Conservation (phyloP, 2,329 filamentous ascomycete genomes). For the Didymella arachidicola region DNA sequence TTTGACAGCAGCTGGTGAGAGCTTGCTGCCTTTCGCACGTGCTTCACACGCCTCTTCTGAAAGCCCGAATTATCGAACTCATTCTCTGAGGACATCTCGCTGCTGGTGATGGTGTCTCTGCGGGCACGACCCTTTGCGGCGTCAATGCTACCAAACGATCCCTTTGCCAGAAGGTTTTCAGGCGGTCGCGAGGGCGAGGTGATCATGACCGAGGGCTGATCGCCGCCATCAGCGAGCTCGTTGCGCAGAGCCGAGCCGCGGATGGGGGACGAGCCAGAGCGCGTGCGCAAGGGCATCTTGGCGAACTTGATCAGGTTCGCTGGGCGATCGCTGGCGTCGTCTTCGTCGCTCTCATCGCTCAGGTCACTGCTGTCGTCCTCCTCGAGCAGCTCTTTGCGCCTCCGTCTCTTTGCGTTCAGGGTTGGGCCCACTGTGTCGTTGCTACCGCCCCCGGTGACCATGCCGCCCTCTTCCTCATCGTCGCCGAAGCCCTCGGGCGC, state of each 20-base stretch:
- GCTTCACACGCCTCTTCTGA: constrained; percentile 66
- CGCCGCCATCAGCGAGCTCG: constrained; percentile 60
- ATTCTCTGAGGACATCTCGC: constrained; percentile 83
- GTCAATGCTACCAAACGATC: constrained; percentile 75
- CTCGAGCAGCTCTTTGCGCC: constrained; percentile 76
- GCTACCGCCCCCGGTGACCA: constrained; percentile 71
- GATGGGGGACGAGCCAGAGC: constrained; percentile 87
- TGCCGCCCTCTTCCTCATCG: constrained; percentile 73
- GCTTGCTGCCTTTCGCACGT: constrained; percentile 65
- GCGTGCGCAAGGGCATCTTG: constrained; percentile 88
- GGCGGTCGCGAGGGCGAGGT: constrained; percentile 63
- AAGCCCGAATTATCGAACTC: constrained; percentile 74
- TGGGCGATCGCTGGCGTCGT: constrained; percentile 67
- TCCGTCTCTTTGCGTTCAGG: constrained; percentile 68
- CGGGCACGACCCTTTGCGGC: constrained; percentile 73
- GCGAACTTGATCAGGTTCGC: constrained; percentile 93
- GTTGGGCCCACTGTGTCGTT: constrained; percentile 74
- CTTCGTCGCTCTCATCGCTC: constrained; percentile 84
- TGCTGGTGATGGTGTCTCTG: constrained; percentile 80
- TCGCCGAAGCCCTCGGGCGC: constrained; percentile 67
- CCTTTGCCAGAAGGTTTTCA: constrained; percentile 63
- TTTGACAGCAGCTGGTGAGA: constrained; percentile 61
- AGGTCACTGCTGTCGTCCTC: constrained; percentile 87
- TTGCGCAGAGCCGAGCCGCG: constrained; percentile 59
- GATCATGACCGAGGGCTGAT: constrained; percentile 60